Conservation (phyloP, 192 early-diverging fungal species). For the Mortierella alpina region DNA sequence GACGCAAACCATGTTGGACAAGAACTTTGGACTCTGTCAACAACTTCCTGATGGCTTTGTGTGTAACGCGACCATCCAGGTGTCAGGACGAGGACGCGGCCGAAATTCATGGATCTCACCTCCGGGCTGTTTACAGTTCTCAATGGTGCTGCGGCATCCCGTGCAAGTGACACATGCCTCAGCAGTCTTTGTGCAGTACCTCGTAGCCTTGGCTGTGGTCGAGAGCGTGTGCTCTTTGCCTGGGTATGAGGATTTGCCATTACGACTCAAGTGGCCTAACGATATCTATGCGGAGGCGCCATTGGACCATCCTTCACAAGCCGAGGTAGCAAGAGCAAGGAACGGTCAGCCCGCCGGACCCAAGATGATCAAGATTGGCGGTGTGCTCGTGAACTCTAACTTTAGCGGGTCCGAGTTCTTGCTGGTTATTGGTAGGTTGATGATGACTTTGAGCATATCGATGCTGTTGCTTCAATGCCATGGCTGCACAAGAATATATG, state of each 20-base stretch:
- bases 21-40: conserved; percentile 77
- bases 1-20: conserved; percentile 95
- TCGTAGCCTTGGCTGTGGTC: conserved; percentile 88
- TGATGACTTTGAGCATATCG: not conserved
- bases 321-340: conserved; percentile 30
- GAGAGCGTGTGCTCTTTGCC: conserved; percentile 74
- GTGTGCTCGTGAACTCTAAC: conserved; percentile 88
- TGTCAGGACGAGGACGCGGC: conserved; percentile 91
- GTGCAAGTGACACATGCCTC: conserved; percentile 62
- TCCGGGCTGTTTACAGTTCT: conserved; percentile 89
- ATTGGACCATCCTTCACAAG: conserved; percentile 22
- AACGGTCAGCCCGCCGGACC: not conserved
- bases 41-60: conserved; percentile 83
- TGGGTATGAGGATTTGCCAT: conserved; percentile 83
- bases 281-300: conserved; percentile 86
- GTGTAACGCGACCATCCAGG: conserved; percentile 83
- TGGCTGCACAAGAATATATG: not conserved
- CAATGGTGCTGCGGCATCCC: conserved; percentile 81
- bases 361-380: conserved; percentile 83
- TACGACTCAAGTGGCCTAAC: conserved; percentile 98
- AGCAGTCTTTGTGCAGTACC: conserved; percentile 94
- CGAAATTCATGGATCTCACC: conserved; percentile 97
- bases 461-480: not conserved
- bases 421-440: conserved; percentile 79
- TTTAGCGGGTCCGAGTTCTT: conserved; percentile 77